phyloP scores from a whole-genome alignment of 768 basidiomycete species.

The Russula olivacea region DNA sequence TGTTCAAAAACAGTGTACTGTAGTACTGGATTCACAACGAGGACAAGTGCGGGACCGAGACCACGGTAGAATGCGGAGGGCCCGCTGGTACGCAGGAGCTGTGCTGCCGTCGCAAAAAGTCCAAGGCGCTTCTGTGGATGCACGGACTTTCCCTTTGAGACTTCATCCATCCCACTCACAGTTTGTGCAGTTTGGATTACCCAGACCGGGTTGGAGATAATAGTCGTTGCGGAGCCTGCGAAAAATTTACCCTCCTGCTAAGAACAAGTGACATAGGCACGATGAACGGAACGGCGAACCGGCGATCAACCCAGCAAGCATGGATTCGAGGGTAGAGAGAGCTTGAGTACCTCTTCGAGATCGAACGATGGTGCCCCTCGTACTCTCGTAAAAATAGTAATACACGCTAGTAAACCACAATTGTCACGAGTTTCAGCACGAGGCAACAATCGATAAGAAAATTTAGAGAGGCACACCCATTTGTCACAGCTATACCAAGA shows the following conservation, averaged over 20 bases:
- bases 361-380: slow-evolving; percentile 51
- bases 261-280: not conserved
- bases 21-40: slow-evolving; percentile 93
- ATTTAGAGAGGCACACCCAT: slow-evolving; percentile 50
- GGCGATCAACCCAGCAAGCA: slow-evolving; percentile 81
- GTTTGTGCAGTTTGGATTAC: slow-evolving; percentile 91
- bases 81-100: slow-evolving; percentile 70
- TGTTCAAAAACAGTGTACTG: slow-evolving; percentile 96
- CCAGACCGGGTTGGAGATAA: slow-evolving; percentile 95
- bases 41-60: slow-evolving; percentile 84
- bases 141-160: slow-evolving; percentile 13
- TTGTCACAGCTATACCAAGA: slow-evolving; percentile 88
- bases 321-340: slow-evolving; percentile 81
- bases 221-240: slow-evolving; percentile 78
- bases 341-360: slow-evolving; percentile 57
- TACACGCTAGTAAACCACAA: slow-evolving; percentile 61
- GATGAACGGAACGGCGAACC: slow-evolving; percentile 40
- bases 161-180: slow-evolving; percentile 46
- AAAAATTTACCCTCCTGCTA: slow-evolving; percentile 7
- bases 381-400: slow-evolving; percentile 86
- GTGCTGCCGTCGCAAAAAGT: slow-evolving; percentile 58
- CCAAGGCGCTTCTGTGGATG: slow-evolving; percentile 47
- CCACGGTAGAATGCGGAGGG: slow-evolving; percentile 86
- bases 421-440: slow-evolving; percentile 1
- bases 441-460: not conserved